A percentile compares a stretch with the other conserved stretches of the same genome.
phyloP scores from a whole-genome alignment of 2,329 filamentous ascomycete genomes.

The Apiospora marii region DNA sequence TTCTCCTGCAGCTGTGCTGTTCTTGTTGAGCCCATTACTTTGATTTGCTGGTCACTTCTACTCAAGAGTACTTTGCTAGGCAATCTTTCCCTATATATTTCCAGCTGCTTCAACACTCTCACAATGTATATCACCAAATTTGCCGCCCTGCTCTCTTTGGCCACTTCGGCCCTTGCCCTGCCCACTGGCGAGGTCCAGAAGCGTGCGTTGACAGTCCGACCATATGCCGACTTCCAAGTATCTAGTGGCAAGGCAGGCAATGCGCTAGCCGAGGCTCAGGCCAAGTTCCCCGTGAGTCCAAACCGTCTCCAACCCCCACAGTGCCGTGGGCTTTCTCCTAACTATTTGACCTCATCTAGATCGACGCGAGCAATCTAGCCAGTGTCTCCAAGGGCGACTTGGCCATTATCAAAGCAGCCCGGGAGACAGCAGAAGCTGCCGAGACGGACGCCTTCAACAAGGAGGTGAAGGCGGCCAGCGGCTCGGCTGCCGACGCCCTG shows the following conservation, averaged over 20 bases:
- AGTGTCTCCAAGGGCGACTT: slow-evolving; percentile 56
- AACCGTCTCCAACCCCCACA: neutral
- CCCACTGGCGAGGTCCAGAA: slow-evolving; percentile 24
- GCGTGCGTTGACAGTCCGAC: slow-evolving; percentile 28
- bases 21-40: neutral
- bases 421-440: slow-evolving; percentile 59
- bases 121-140: slow-evolving; percentile 31
- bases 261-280: slow-evolving; percentile 60
- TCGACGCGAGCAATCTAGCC: slow-evolving; percentile 53
- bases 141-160: slow-evolving; percentile 24
- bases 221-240: slow-evolving; percentile 51
- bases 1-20: slow-evolving; percentile 24
- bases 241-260: slow-evolving; percentile 60
- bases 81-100: neutral
- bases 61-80: neutral
- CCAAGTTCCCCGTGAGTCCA: slow-evolving; percentile 58
- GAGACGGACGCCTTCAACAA: slow-evolving; percentile 63
- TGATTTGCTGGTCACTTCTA: slow-evolving; percentile 10
- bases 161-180: slow-evolving; percentile 19
- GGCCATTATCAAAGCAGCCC: slow-evolving; percentile 58
- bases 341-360: slow-evolving; percentile 37
- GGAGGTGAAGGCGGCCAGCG: slow-evolving; percentile 55
- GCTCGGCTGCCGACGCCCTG: slow-evolving; percentile 52
- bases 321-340: neutral
- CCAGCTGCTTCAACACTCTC: slow-evolving; percentile 14